phyloP scores from a whole-genome alignment of 129 eudicot species.

The Flaveria bidentis region DNA sequence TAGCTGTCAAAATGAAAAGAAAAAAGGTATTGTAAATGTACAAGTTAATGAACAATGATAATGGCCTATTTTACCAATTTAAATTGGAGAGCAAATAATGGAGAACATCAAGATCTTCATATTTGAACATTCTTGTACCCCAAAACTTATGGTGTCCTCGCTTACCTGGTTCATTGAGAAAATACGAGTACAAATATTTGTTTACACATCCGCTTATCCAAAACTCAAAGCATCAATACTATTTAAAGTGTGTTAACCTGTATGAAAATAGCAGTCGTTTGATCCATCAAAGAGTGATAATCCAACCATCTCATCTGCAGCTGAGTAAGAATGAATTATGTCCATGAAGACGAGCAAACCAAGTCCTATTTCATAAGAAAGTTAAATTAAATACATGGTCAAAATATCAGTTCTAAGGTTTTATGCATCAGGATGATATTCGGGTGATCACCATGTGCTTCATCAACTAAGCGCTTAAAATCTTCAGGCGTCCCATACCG shows the following conservation, averaged over 20 bases:
- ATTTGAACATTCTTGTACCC: constrained; percentile 99
- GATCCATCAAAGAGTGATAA: constrained; percentile 92
- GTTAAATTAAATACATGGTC: not conserved
- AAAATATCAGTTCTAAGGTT: constrained; percentile 11
- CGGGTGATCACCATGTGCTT: constrained; percentile 76
- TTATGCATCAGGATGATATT: constrained; percentile 7
- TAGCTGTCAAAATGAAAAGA: constrained; percentile 13
- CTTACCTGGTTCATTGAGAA: constrained; percentile 52
- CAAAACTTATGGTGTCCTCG: constrained; percentile 95
- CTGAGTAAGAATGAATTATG: constrained; percentile 92
- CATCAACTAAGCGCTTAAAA: constrained; percentile 93
- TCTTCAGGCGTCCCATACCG: constrained; percentile 98
- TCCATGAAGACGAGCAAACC: constrained; percentile 92
- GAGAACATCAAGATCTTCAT: constrained; percentile 88
- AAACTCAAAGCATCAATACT: not conserved
- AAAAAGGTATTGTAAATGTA: not conserved
- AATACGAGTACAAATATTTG: not conserved
- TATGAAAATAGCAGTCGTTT: constrained; percentile 93
- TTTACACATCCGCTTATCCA: not conserved
- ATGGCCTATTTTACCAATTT: constrained; percentile 61
- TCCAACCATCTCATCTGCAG: constrained; percentile 99
- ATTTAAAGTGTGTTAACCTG: constrained; percentile 48
- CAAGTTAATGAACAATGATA: constrained; percentile 12
- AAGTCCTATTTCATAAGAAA: constrained; percentile 48
- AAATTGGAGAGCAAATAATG: constrained; percentile 90